These are phyloP conservation scores for Babesia caballi DNA, from an alignment of 169 alveolate species.

Conservation along the genomic window DNA sequence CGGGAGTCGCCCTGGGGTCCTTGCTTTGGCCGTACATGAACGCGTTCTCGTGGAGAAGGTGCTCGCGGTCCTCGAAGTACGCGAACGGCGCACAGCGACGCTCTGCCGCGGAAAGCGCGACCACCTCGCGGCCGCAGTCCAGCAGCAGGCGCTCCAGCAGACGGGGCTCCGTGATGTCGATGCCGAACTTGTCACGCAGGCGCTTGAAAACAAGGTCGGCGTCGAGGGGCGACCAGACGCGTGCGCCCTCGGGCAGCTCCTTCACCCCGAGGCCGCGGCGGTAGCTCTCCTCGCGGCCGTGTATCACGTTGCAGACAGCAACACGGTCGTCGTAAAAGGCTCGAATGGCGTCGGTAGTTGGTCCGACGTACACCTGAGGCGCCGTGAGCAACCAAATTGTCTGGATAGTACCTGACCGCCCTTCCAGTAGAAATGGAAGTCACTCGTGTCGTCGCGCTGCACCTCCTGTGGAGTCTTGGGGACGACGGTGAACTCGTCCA, in stretches of 20 bases:
- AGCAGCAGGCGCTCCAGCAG: constrained; percentile 26
- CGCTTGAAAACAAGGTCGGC: constrained; percentile 56
- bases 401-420: constrained; percentile 40
- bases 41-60: constrained; percentile 1
- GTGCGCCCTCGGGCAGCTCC: constrained; percentile 14
- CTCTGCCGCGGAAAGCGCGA: constrained; percentile 27
- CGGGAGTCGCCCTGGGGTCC: too few relatives aligned
- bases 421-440: constrained; percentile 75
- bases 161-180: constrained; percentile 18
- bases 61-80: constrained; percentile 43
- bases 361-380: constrained; percentile 65
- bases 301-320: constrained; percentile 60
- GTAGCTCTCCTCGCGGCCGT: constrained; percentile 21
- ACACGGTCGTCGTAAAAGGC: constrained; percentile 65
- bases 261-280: neutral
- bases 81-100: constrained; percentile 48
- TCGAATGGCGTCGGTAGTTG: constrained; percentile 70
- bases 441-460: constrained; percentile 66
- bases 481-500: constrained; percentile 63
- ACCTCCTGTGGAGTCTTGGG: constrained; percentile 69
- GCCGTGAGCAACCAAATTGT: neutral
- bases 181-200: constrained; percentile 31
- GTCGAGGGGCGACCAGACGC: constrained; percentile 54
- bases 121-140: constrained; percentile 20
- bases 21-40: too few relatives aligned